Evolutionary conservation across 148 eudicot genomes (phyloP), one percentile per base, ranked within the genome.

Genomic region (Camellia granthamiana): DNA sequence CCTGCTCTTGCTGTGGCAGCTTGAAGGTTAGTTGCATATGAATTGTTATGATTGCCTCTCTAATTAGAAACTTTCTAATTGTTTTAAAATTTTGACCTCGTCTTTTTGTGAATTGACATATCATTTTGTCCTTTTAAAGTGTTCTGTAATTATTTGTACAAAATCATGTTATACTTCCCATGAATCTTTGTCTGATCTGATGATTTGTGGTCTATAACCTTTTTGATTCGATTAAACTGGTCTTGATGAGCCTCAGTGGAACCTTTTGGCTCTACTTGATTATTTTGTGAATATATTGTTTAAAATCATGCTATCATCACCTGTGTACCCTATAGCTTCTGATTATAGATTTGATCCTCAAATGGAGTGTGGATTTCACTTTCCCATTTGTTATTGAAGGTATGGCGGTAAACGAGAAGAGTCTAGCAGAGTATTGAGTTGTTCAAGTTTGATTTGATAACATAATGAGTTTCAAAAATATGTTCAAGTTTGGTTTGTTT

Each of bases 1-100:
- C 99, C 87, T 97, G 99, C 84, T 91, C 93, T 76, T 97, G 99
- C 81, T 84, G 89, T 87, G 99, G 99, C 61, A 97, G 97, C 86
- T 92, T 97, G 86, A 94, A 97, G 99, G 95, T 90, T 82, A 69
- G 77, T 81, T 82, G 52, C 42, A 3, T 38, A 38, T 58, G 11
- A 41, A 46, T 55, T 47, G 7, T 19, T 46, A 41, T 77, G 15
- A 2, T 77, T 0, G 12, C 42, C 2, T 56, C 15, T 15, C 42
- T 55, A 7, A 2, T 75, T 81, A n/a, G 11, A 67, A 59, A 7
- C 13, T 58, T 68, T 14, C 8, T 21, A 74, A 49, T 49, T 7
- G 38, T 15, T 10, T 63, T 64, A n/a, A n/a, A 55, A 49, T 68
- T 18, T n/a, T 6, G 44, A 69, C 46, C 44, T 69, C 46, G 3